phyloP scores from a whole-genome alignment of 345 rosid genomes.

The Pistacia atlantica region DNA sequence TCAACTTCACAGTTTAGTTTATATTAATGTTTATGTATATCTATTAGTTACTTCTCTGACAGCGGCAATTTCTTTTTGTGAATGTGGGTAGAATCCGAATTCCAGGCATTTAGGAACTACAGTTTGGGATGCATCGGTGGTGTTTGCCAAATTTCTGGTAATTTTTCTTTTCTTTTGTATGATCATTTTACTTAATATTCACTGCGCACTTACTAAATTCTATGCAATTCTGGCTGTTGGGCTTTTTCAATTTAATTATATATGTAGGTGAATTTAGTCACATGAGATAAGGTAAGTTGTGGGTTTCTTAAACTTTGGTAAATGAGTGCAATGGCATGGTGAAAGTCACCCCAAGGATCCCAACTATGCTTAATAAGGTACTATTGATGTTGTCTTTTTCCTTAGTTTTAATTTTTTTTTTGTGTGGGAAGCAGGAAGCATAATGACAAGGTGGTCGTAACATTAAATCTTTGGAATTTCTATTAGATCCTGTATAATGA shows the following conservation, averaged over 20 bases:
- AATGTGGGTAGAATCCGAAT: constrained; percentile 78
- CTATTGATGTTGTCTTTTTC: too few species aligned
- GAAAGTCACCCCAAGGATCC: too few species aligned
- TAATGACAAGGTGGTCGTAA: too few species aligned
- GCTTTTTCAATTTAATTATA: too few species aligned
- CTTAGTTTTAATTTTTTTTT: too few species aligned
- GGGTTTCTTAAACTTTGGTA: too few species aligned
- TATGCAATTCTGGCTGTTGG: not conserved
- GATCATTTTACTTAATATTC: not conserved
- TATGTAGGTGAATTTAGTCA: not conserved
- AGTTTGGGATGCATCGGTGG: constrained; percentile 98
- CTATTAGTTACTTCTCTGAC: constrained; percentile 10
- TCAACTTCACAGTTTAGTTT: not conserved
- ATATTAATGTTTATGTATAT: not conserved
- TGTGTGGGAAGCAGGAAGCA: too few species aligned
- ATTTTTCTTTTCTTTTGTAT: constrained; percentile 5
- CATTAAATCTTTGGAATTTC: too few species aligned
- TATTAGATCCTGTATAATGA: too few species aligned
- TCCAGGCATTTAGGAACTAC: constrained; percentile 95
- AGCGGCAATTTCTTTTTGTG: constrained; percentile 10
- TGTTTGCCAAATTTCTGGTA: constrained; percentile 87
- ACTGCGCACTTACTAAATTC: not conserved
- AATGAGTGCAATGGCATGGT: too few species aligned
- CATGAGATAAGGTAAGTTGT: not conserved
- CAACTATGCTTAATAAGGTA: too few species aligned